Conservation (phyloP, 2,329 filamentous ascomycete genomes). For the Penicillium digitatum region DNA sequence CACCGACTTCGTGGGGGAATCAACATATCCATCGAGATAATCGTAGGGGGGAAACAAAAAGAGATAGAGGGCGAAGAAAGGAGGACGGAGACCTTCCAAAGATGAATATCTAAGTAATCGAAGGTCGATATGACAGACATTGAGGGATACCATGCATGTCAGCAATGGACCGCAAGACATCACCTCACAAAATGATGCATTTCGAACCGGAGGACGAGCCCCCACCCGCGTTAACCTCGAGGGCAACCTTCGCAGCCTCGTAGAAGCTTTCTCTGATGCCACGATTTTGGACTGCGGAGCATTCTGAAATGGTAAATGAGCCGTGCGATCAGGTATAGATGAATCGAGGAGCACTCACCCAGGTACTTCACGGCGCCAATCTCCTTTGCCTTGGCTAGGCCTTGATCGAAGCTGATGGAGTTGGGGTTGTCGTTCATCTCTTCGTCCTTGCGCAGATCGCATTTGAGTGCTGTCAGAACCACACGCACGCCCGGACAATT, state of each 20-base stretch:
- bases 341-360: constrained; percentile 45
- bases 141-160: neutral
- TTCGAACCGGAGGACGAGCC: constrained; percentile 30
- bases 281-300: constrained; percentile 95
- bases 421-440: constrained; percentile 62
- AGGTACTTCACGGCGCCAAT: constrained; percentile 93
- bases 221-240: constrained; percentile 50
- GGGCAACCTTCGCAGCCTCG: constrained; percentile 88
- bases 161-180: neutral
- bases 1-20: constrained; percentile 23
- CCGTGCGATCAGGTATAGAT: neutral
- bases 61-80: constrained; percentile 3
- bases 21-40: constrained; percentile 9
- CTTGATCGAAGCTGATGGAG: constrained; percentile 81
- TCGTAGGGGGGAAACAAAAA: neutral
- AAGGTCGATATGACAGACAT: neutral
- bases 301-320: constrained; percentile 58
- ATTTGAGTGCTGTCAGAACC: constrained; percentile 93
- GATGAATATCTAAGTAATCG: neutral
- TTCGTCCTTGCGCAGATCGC: constrained; percentile 83
- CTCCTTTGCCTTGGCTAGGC: constrained; percentile 81
- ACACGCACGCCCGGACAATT: constrained; percentile 95
- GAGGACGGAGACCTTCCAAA: neutral
- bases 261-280: constrained; percentile 99
- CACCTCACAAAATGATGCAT: constrained; percentile 37